Base-by-base conservation (phyloP, 495 filamentous ascomycete species). In the Oleoguttula mirabilis region DNA sequence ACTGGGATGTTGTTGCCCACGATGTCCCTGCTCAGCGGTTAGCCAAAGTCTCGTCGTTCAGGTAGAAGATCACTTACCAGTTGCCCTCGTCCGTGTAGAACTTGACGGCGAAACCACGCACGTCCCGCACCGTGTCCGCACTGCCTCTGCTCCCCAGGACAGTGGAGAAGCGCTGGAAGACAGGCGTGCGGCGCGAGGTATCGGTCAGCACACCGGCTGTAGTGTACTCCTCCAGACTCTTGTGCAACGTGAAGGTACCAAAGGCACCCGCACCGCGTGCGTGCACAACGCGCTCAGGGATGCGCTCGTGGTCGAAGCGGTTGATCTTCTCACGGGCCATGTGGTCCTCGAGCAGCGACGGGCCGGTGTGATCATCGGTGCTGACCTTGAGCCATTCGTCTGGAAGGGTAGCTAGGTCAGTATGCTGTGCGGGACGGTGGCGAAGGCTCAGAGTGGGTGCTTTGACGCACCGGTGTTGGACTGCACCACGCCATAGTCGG, bases 271-370 rank as follows among this genome's bases (percentile, higher is more conserved):
- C 65, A 16, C 85, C 87, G 23, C 86, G 80, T 21, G 87, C 87
- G 55, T 94, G 87, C 4, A 94, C 84, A 11, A 92, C 85, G 38
- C 87, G 70, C 61, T 92, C 85, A 2, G 85, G 85, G 39, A 90
- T 88, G 39, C 85, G 73, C 59, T 93, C 84, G 50, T 90, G 84
- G 53, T 90, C 84, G 55, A 93, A 88, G 43, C 76, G 72, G 56
- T 76, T 73, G 33, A 86, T 83, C 82, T 78, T 87, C 58, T 93
- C 86, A 16, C 87, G 67, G 0, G 63, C 78, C 59, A 85, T 79
- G 22, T 74, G 75, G 48, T 94, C 87, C 55, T 93, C 84, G n/a
- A 93, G 58, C n/a, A 94, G 66, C 60, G 59, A 50, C 3, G 87
- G 83, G 0, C 87, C 87, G 3, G 65, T 73, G 30, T 73, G 61